Evolutionary conservation across 805 yeast species (phyloP), one percentile per base, ranked within the genome.

Genomic region (Metschnikowia similis): DNA sequence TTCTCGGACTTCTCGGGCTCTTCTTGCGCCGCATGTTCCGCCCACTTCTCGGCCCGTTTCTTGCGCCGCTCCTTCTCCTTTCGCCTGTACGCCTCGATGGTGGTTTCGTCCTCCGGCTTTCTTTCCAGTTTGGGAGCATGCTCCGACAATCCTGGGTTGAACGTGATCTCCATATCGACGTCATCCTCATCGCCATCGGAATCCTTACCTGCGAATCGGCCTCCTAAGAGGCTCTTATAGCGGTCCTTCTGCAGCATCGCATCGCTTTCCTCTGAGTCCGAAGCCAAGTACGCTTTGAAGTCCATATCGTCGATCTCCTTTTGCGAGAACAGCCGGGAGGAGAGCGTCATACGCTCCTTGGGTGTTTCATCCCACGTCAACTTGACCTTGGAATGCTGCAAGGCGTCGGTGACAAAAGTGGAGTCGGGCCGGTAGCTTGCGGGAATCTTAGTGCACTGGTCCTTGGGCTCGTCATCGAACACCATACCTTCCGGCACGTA

Each of bases 331-430:
- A 90, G 89, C 57, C 85, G 84, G 13, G 86, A 78, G 1, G 97
- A 80, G 48, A 91, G 66, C 51, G 85, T 82, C 14, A 82, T 66
- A 62, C 99, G 81, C 61, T 90, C 97, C 50, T 83, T 85, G 6
- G 99, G 98, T 0, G 98, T 95, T 70, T 92, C 98, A 67, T 94
- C 99, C 99, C 99, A 94, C 0, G 98, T 91, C 57, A 94, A 76
- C 66, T 89, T 91, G 45, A 94, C 99, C 62, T 91, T 94, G 13
- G 98, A 91, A 64, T 90, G 96, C 65, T 94, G 97, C 52, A 94
- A 75, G 0, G 99, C 99, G 69, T 89, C 97, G 3, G 99, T 94
- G 30, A 88, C 87, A 66, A 94, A 94, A 8, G 77, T 74, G 2
- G 74, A 62, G 48, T 75, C 75, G 16, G 99, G 99, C 57, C 82